A percentile compares a stretch with the other conserved stretches of the same genome.
Conservation (phyloP, 768 basidiomycete genomes). For the Boletus subcaerulescens region DNA sequence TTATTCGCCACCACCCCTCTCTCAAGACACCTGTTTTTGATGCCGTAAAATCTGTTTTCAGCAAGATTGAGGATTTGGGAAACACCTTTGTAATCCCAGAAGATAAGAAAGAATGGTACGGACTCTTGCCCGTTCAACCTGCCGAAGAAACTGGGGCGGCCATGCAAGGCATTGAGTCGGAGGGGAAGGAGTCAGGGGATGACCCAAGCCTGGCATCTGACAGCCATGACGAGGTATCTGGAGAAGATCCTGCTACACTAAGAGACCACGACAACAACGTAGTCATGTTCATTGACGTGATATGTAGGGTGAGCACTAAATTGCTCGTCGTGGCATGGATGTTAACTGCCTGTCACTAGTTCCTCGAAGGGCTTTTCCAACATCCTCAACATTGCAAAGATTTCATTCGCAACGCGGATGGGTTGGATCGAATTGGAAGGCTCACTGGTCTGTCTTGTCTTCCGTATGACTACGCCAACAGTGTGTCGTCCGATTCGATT, state of each 20-base stretch:
- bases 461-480: constrained; percentile 85
- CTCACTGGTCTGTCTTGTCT: constrained; percentile 82
- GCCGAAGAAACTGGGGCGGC: constrained; percentile 34
- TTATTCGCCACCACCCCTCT: constrained; percentile 91
- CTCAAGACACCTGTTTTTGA: constrained; percentile 80
- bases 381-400: constrained; percentile 88
- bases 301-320: constrained; percentile 61
- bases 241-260: constrained; percentile 34
- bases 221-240: constrained; percentile 11
- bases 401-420: constrained; percentile 73
- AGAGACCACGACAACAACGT: constrained; percentile 72
- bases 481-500: constrained; percentile 81
- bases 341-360: constrained; percentile 42
- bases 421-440: constrained; percentile 69
- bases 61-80: constrained; percentile 73
- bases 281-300: constrained; percentile 74
- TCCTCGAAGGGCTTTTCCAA: constrained; percentile 92
- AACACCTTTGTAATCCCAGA: constrained; percentile 52
- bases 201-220: constrained; percentile 18
- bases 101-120: constrained; percentile 67
- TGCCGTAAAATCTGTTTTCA: constrained; percentile 66
- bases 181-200: constrained; percentile 19
- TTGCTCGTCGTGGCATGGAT: not conserved
- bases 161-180: constrained; percentile 46
- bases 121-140: constrained; percentile 38